Evolutionary conservation across 768 basidiomycete genomes (phyloP), one percentile per base, ranked within the genome.

Genomic region (Multifurca ochricompacta): DNA sequence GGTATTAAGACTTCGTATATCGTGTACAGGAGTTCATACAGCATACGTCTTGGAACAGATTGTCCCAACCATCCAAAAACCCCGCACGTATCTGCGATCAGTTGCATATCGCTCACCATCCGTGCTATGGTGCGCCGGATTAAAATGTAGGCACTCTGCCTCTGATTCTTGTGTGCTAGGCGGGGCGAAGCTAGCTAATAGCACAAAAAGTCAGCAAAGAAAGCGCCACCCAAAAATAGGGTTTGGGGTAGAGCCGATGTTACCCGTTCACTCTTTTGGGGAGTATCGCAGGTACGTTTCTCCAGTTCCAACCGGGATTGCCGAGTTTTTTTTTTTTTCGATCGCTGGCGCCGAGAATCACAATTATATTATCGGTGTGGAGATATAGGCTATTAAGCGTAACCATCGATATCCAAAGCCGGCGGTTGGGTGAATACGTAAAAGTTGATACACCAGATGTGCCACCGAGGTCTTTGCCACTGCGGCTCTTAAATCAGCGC

Each of bases 301-400:
- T n/a, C 63, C 62, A 67, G 23, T 66, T 62, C 65, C 66, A 67
- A 11, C 66, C 66, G 5, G 62, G 62, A 46, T 67, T 67, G 8
- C 66, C 65, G 8, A 67, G 55, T 32, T 43, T 51, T n/a, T n/a
- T n/a, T n/a, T n/a, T n/a, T n/a, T n/a, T 46, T 65, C 66, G 6
- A 48, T 52, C 13, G 46, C 61, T 62, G 19, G 3, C 5, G 18
- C n/a, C 19, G n/a, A 27, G 16, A 13, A 27, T 31, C 6, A 43
- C 18, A n/a, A 45, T 35, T 5, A 7, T n/a, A 2, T 23, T 6
- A 18, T 6, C 21, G 18, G 7, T 1, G 10, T n/a, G n/a, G n/a
- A n/a, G n/a, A n/a, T n/a, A 5, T 3, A 25, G 4, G 31, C 6
- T 16, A n/a, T 14, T 16, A 14, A 27, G 6, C 9, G 5, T 14